Conservation (phyloP, 129 eudicot genomes). For the Heracleum sosnowskyi region DNA sequence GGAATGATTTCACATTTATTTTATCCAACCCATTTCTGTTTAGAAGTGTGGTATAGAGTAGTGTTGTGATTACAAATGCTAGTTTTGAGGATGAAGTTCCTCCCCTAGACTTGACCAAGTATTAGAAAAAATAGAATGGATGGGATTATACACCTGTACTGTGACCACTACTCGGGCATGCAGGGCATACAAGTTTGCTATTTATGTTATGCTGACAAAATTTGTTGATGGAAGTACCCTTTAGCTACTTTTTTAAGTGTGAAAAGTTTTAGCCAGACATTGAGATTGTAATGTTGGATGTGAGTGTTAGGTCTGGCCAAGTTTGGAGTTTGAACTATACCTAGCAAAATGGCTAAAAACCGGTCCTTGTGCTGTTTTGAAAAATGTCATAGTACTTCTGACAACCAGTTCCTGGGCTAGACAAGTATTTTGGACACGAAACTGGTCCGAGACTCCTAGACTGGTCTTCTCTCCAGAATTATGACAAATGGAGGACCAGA, state of each 20-base stretch:
- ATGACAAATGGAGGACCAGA: too few relatives aligned
- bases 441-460: too few relatives aligned
- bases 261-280: too few relatives aligned
- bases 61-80: not conserved
- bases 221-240: not conserved
- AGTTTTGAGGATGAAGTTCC: not conserved
- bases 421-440: too few relatives aligned
- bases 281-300: not conserved
- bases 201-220: not conserved
- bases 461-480: too few relatives aligned
- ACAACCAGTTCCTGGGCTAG: too few relatives aligned
- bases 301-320: not conserved
- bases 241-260: not conserved
- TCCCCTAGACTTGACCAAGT: not conserved
- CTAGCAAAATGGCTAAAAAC: not conserved
- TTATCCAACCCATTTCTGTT: not conserved
- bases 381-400: too few relatives aligned
- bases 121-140: not conserved
- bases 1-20: not conserved
- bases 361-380: not conserved
- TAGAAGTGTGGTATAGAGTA: not conserved
- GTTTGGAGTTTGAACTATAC: too few relatives aligned
- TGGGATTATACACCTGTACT: not conserved
- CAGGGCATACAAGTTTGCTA: not conserved
- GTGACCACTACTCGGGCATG: not conserved